phyloP scores from a whole-genome alignment of 768 basidiomycete species.

The Suillus plorans region DNA sequence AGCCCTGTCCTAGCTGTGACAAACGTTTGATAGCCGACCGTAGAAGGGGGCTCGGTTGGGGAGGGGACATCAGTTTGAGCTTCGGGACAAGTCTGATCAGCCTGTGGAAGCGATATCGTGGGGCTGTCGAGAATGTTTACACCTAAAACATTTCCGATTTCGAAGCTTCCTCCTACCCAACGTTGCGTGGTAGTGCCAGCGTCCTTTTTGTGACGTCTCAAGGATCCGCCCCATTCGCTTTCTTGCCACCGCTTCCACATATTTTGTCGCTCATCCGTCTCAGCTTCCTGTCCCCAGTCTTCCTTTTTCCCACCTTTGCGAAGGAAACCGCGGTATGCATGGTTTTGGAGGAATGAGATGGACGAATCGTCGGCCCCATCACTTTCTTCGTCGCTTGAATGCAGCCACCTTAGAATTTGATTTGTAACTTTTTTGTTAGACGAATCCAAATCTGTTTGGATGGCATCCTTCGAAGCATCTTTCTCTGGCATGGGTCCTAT shows the following conservation, averaged over 20 bases:
- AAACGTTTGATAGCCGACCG: slow-evolving; percentile 8
- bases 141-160: slow-evolving; percentile 75
- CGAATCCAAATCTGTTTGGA: slow-evolving; percentile 36
- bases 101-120: not conserved
- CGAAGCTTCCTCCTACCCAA: slow-evolving; percentile 78
- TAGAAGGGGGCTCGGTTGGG: not conserved
- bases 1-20: not conserved
- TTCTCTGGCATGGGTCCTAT: slow-evolving; percentile 77
- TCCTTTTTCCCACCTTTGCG: slow-evolving; percentile 61
- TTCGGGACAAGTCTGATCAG: not conserved
- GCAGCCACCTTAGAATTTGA: slow-evolving; percentile 24
- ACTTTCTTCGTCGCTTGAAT: slow-evolving; percentile 17
- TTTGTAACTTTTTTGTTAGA: slow-evolving; percentile 26
- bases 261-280: slow-evolving; percentile 51
- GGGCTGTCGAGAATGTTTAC: slow-evolving; percentile 51
- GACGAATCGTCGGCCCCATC: slow-evolving; percentile 40
- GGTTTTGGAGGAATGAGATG: slow-evolving; percentile 46
- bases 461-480: slow-evolving; percentile 49
- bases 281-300: slow-evolving; percentile 63
- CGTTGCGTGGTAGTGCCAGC: slow-evolving; percentile 29
- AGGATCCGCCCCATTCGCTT: slow-evolving; percentile 61
- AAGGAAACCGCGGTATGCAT: slow-evolving; percentile 66
- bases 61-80: slow-evolving; percentile 4
- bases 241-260: slow-evolving; percentile 62
- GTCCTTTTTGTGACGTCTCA: slow-evolving; percentile 35